Evolutionary conservation across 2,329 filamentous ascomycete genomes (phyloP).

Genomic region (Onygenales sp.): DNA sequence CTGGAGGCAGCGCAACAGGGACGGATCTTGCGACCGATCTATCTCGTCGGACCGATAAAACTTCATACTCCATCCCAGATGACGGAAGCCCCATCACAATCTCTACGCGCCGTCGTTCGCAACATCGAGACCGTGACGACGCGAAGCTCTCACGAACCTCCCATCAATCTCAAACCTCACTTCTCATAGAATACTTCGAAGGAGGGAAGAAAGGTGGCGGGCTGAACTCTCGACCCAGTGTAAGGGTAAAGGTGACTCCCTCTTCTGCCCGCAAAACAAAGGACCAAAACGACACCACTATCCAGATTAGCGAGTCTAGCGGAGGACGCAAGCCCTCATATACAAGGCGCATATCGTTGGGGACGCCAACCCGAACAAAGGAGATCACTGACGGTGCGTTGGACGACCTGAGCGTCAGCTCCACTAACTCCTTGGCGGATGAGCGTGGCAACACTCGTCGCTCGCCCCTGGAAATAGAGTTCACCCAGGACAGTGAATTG

Average conservation of each 20-base stretch:
- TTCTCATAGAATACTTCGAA: constrained; percentile 94
- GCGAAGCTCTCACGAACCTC: constrained; percentile 40
- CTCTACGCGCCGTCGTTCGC: constrained; percentile 47
- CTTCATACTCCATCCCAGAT: constrained; percentile 42
- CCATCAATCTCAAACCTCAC: constrained; percentile 69
- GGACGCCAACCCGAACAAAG: constrained; percentile 30
- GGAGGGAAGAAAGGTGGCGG: constrained; percentile 55
- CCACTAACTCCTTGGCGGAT: constrained; percentile 68
- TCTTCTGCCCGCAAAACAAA: constrained; percentile 51
- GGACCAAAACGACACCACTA: constrained; percentile 61
- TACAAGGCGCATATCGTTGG: constrained; percentile 57
- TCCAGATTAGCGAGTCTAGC: constrained; percentile 68
- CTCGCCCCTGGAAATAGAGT: constrained; percentile 80
- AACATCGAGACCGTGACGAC: constrained; percentile 47
- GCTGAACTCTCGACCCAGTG: constrained; percentile 65
- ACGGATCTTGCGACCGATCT: constrained; percentile 42
- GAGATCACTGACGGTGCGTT: constrained; percentile 24
- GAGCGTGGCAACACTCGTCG: constrained; percentile 62
- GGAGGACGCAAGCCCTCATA: constrained; percentile 62
- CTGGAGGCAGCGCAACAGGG: constrained; percentile 30
- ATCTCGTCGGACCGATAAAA: constrained; percentile 41
- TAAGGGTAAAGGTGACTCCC: constrained; percentile 70
- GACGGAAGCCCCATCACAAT: constrained; percentile 77
- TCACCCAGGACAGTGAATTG: constrained; percentile 64
- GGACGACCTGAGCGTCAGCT: constrained; percentile 60